Base-by-base conservation (phyloP, 805 yeast genomes). In the Yarrowia yakushimensis region DNA sequence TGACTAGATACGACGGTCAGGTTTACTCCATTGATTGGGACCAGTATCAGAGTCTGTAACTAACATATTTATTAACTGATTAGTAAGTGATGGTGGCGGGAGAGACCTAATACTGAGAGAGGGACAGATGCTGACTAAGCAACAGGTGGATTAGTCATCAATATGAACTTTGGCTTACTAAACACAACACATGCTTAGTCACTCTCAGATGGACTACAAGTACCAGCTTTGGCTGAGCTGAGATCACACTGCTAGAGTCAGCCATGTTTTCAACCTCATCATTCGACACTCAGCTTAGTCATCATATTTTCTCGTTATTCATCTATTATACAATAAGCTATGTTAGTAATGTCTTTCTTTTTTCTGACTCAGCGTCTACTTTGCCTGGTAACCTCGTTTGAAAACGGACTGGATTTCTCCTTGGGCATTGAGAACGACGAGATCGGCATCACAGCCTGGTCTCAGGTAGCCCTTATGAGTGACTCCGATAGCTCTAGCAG, bases 391-490 rank as follows among this genome's bases (percentile, higher is more conserved):
- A 31, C 85, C 85, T 46, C 82, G 73, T 72, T 83, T 82, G 73
- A 73, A 83, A n/a, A 83, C 82, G 43, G 71, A 72, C 69, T 77
- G 73, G 41, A 83, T 79, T 63, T 74, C 71, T 12, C 84, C 85
- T 10, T 70, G 63, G 4, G 69, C 63, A 65, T 78, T 79, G 64
- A 83, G 67, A 4, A 83, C 77, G 15, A 80, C 79, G 61, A 83
- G 73, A 67, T 83, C 86, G 6, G 87, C 86, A 68, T 82, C 85
- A 66, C 84, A 79, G 4, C 85, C 85, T 4, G 70, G 73, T 54
- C 74, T 72, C 68, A 83, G 77, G 71, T 75, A 81, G 0, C 87
- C 87, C 69, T 82, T 81, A 50, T 72, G 69, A 10, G 74, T 68
- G 8, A 81, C 67, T 12, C 80, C 78, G 27, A 82, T 69, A 7